A percentile compares a stretch with the other conserved stretches of the same genome.
Evolutionary conservation across 2,329 filamentous ascomycete genomes (phyloP).

Genomic region (Alternaria dauci): DNA sequence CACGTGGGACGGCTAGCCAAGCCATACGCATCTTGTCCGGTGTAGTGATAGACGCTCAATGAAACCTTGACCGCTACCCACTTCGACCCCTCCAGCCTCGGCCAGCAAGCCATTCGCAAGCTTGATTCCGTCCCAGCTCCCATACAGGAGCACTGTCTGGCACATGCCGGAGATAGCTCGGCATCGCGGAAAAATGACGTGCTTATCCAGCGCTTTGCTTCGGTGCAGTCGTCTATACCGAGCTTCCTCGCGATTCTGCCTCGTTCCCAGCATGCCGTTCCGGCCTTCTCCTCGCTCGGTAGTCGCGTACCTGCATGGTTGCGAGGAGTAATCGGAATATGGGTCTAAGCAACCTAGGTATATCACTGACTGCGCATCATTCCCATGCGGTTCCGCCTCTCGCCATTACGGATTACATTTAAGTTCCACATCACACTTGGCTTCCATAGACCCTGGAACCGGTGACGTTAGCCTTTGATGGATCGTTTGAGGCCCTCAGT

Average conservation of each 20-base stretch:
- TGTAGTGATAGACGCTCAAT: slow-evolving; percentile 3
- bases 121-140: slow-evolving; percentile 26
- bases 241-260: slow-evolving; percentile 14
- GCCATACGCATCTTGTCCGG: slow-evolving; percentile 10
- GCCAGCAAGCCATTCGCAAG: slow-evolving; percentile 15
- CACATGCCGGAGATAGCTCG: slow-evolving; percentile 29
- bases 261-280: slow-evolving; percentile 15
- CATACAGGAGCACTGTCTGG: not conserved
- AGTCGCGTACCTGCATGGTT: slow-evolving; percentile 20
- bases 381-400: slow-evolving; percentile 3
- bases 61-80: slow-evolving; percentile 8
- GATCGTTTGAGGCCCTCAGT: slow-evolving; percentile 5
- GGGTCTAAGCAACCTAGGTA: not conserved
- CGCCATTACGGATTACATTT: not conserved
- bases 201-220: slow-evolving; percentile 35
- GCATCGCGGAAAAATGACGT: slow-evolving; percentile 28
- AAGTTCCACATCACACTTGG: not conserved
- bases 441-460: not conserved
- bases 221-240: slow-evolving; percentile 27
- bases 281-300: slow-evolving; percentile 15
- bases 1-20: slow-evolving; percentile 24
- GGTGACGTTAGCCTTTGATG: slow-evolving; percentile 2
- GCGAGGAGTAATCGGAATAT: slow-evolving; percentile 10
- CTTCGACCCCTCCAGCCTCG: not conserved
- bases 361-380: not conserved